Percentiles rank a stretch among this genome's conserved stretches.
phyloP scores from a whole-genome alignment of 2,329 filamentous ascomycete species.

The Lachnellula occidentalis region DNA sequence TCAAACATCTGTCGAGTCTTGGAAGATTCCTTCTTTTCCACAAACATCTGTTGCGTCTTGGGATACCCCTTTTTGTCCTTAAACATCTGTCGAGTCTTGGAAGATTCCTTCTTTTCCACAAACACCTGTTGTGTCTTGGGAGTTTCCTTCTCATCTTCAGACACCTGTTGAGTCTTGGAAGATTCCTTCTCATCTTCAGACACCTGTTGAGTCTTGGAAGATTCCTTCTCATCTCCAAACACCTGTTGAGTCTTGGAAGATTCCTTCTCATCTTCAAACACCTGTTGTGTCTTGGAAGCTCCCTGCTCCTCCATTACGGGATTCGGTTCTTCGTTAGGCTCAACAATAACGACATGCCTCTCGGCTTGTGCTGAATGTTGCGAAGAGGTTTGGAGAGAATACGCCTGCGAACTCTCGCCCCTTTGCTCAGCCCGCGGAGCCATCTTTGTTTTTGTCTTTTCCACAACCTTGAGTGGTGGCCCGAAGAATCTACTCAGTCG shows the following conservation, averaged over 20 bases:
- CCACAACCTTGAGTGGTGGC: neutral
- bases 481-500: neutral
- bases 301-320: neutral
- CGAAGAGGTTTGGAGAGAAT: no score
- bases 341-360: neutral
- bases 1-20: conserved; percentile 13
- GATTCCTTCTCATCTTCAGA: conserved; percentile 15
- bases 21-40: conserved; percentile 24
- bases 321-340: neutral
- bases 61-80: no score
- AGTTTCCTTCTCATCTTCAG: conserved; percentile 33
- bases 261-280: conserved; percentile 24
- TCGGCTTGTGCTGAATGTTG: neutral
- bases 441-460: no score
- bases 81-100: no score
- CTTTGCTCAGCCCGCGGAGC: no score
- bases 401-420: neutral
- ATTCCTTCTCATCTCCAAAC: conserved; percentile 7
- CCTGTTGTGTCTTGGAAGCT: neutral
- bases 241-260: neutral
- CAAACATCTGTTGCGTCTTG: conserved; percentile 11
- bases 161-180: neutral
- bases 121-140: no score
- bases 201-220: neutral
- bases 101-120: no score